These are phyloP conservation scores for Asclepias syriaca DNA, from an alignment of 257 asterid genomes.

Conservation along the genomic window DNA sequence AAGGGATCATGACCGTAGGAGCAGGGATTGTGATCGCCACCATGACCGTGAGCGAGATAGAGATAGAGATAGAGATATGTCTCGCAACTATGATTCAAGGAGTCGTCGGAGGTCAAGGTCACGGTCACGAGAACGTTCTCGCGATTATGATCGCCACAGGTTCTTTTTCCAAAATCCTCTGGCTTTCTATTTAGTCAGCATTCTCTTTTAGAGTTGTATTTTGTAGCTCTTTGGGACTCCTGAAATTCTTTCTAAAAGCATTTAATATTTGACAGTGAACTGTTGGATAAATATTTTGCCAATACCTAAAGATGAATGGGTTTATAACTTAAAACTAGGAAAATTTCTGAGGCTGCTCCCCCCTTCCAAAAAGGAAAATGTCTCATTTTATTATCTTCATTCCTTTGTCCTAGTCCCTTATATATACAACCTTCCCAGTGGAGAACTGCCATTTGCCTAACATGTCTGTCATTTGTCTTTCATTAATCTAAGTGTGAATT, in stretches of 20 bases:
- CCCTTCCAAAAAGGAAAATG: background rate
- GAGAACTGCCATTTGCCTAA: background rate
- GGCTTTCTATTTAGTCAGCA: background rate
- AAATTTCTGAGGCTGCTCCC: background rate
- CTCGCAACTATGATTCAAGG: slow-evolving; percentile 75
- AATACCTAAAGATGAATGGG: background rate
- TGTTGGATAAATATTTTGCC: background rate
- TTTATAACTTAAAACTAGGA: background rate
- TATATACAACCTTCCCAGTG: too few species aligned
- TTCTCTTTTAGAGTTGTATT: background rate
- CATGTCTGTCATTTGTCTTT: background rate
- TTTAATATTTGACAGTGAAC: background rate
- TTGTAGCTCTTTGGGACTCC: too few species aligned
- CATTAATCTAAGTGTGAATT: background rate
- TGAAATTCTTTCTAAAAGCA: background rate
- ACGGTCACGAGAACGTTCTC: slow-evolving; percentile 70
- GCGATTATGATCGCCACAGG: slow-evolving; percentile 95
- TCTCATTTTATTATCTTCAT: background rate
- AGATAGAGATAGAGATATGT: slow-evolving; percentile 57
- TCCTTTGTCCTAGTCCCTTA: too few species aligned
- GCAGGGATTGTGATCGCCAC: slow-evolving; percentile 29
- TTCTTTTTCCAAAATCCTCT: slow-evolving; percentile 12
- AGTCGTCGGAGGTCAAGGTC: slow-evolving; percentile 85
- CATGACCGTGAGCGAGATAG: slow-evolving; percentile 45
- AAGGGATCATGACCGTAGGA: slow-evolving; percentile 39